Evolutionary conservation across 345 rosid genomes (phyloP).

Genomic region (Carallia brachiata): DNA sequence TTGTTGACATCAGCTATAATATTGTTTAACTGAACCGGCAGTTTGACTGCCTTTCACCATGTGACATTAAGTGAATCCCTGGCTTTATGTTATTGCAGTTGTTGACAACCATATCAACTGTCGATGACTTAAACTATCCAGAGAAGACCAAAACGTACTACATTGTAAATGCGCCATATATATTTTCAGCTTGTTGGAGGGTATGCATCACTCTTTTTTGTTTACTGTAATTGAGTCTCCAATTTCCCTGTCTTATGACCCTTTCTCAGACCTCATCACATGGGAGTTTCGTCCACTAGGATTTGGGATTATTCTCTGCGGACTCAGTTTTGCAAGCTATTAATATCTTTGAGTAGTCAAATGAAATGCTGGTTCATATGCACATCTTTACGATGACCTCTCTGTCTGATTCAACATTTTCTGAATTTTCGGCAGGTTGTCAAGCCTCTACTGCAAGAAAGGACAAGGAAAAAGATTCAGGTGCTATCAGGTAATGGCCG

Average conservation of each 20-base stretch:
- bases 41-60: neutral
- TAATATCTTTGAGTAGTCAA: neutral
- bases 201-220: constrained; percentile 24
- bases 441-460: constrained; percentile 90
- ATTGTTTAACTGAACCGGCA: no score
- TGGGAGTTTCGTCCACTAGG: no score
- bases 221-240: neutral
- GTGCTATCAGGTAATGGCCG: constrained; percentile 74
- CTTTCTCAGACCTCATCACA: no score
- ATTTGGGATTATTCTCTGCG: neutral
- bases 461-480: constrained; percentile 78
- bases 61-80: neutral
- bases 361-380: no score
- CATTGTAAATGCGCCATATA: constrained; percentile 83
- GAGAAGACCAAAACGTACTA: constrained; percentile 88
- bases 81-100: constrained; percentile 50
- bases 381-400: neutral
- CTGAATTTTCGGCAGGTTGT: constrained; percentile 56
- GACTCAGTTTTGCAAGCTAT: neutral
- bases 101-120: constrained; percentile 71
- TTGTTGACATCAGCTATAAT: no score
- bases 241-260: neutral
- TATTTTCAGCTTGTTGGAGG: constrained; percentile 97
- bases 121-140: constrained; percentile 95
- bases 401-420: no score